Percentiles rank a stretch among this genome's conserved stretches.
These are phyloP conservation scores for Candida sanyaensis DNA, from an alignment of 1,139 yeast species.

Conservation along the genomic window DNA sequence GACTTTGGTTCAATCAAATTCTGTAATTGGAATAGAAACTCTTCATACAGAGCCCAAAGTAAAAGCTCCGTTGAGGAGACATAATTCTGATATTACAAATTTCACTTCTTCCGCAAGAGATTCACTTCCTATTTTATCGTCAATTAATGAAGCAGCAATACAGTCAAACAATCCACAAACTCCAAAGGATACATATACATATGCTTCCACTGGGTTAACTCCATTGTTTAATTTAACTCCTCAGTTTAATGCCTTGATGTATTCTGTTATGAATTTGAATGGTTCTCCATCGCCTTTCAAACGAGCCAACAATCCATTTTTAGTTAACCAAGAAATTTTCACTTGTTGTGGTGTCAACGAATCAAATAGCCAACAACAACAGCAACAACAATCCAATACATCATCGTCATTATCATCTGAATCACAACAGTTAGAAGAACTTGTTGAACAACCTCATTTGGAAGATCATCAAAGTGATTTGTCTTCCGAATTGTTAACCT, in stretches of 20 bases:
- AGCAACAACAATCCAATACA: conserved; percentile 5
- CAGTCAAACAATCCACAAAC: conserved; percentile 31
- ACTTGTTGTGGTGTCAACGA: conserved; percentile 12
- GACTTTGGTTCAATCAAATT: conserved; percentile 27
- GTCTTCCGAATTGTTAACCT: background rate
- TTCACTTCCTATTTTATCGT: conserved; percentile 11
- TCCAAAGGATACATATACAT: conserved; percentile 34
- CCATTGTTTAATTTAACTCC: conserved; percentile 46
- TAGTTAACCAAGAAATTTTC: conserved; percentile 35
- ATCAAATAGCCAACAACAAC: conserved; percentile 1
- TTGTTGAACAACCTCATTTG: conserved; percentile 5
- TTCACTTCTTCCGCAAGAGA: conserved; percentile 16
- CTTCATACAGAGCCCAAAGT: conserved; percentile 9
- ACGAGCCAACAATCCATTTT: conserved; percentile 25
- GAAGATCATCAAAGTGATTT: background rate
- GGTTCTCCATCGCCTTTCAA: conserved; percentile 32
- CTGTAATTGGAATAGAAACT: conserved; percentile 33
- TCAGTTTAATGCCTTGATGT: conserved; percentile 47
- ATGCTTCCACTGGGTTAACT: conserved; percentile 34
- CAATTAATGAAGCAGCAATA: conserved; percentile 20
- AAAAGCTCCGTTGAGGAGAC: conserved; percentile 26
- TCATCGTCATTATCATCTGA: conserved; percentile 6
- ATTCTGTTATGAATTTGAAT: conserved; percentile 37
- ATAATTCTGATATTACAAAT: conserved; percentile 32
- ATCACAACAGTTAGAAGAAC: conserved; percentile 7